Base-by-base conservation (phyloP, 208 protist genomes). In the Crithidia bombi region DNA sequence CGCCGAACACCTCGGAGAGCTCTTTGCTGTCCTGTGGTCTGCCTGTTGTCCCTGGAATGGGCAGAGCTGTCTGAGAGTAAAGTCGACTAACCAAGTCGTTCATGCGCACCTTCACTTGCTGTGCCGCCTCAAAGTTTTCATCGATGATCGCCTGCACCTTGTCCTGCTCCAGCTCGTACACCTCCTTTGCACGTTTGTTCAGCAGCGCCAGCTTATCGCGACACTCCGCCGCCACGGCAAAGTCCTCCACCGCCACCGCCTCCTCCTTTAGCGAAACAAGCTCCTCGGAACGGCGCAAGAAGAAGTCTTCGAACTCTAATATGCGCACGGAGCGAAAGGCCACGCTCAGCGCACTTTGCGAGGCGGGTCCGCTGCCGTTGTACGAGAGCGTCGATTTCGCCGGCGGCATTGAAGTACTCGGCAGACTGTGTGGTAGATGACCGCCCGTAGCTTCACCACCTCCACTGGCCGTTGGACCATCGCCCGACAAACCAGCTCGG, bases 121-220 rank as follows among this genome's bases (percentile, higher is more conserved):
- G 83, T 15, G 93, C 93, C 11, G 73, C 66, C 15, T 90, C 91
- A 83, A 96, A 97, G 63, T 96, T 79, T 54, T 97, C 91, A 33
- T 93, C 83, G 55, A 94, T 88, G 51, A 97, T 95, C n/a, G 91
- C 87, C 46, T 93, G 82, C 35, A 96, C 87, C 79, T 97, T 97
- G 19, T 91, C 79, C 43, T 93, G 86, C 73, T 95, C 89, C 3
- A 95, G 65, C 41, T 93, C 75, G 65, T 95, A 94, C n/a, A 97
- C 85, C 21, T 79, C 59, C 70, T 76, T 80, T 1, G 89, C 84
- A 17, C 58, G 46, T 5, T 58, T 43, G 51, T 95, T 94, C 68
- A 96, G 78, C 15, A 78, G 36, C 12, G 85, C 80, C 28, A 97
- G 77, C 59, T 88, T 86, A 62, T 95, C 88, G 11, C 79, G 76